Base-by-base conservation (phyloP, 306 rosid genomes). In the Dalbergia cultrata region DNA sequence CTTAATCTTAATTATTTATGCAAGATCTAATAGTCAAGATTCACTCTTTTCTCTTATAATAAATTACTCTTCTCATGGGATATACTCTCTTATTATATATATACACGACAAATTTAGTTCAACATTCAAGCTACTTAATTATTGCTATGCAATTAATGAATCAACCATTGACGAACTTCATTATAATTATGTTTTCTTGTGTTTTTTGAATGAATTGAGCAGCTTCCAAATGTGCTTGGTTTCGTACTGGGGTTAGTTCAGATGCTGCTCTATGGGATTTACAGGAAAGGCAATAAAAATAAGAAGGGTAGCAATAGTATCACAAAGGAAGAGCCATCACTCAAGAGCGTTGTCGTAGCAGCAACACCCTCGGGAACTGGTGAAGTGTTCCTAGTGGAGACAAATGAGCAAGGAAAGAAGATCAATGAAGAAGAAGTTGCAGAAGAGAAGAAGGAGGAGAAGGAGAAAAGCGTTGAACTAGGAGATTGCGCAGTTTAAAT, bases 181-280 rank as follows among this genome's bases (percentile, higher is more conserved):
- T 26, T 5, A 5, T 0, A 4, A 11, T 59, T 59, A 9, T 10
- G 0, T 22, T 33, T 31, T 61, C 39, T 60, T 65, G 31, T 72
- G 58, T 35, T 52, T 44, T 13, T 22, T 26, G 14, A 4, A 12
- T 61, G 39, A 26, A 21, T 35, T 13, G 17, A 6, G 35, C 63
- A 94, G 98, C 81, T 91, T 5, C 98, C 98, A 77, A 92, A 95
- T 71, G 77, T 91, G 33, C 12, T 95, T 75, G 98, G 98, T 0
- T 92, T 95, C 26, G 81, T 39, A 2, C 68, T 92, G 79, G 97
- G 97, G 34, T 67, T 91, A 14, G 17, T 92, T 60, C 97, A 95
- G 84, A 92, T 95, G 97, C 13, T 92, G 69, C 76, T 95, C 4
- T 92, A 92, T 31, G 92, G 60, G 19, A 75, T 92, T 5, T 95